Evolutionary conservation across 1,139 yeast genomes (phyloP).

Genomic region (Kodamaea arcana): DNA sequence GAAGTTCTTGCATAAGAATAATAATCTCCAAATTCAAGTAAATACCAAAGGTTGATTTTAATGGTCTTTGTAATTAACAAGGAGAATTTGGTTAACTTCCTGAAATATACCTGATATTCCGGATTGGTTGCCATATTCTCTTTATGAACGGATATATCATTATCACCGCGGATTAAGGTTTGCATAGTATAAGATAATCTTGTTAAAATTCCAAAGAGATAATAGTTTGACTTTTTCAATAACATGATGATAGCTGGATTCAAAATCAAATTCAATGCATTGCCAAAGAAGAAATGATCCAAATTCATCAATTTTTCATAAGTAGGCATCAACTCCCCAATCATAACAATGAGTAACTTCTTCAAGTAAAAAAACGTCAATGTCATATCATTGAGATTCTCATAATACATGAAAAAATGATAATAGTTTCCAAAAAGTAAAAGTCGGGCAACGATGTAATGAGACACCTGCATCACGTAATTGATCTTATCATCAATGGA

Average conservation of each 20-base stretch:
- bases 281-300: conserved; percentile 12
- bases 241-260: conserved; percentile 13
- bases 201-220: conserved; percentile 12
- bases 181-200: conserved; percentile 13
- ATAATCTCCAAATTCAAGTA: conserved; percentile 14
- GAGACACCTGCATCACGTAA: conserved; percentile 5
- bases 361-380: conserved; percentile 15
- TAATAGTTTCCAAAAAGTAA: conserved; percentile 13
- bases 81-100: conserved; percentile 12
- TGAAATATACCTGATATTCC: conserved; percentile 10
- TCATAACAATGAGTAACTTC: conserved; percentile 12
- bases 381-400: conserved; percentile 8
- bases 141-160: conserved; percentile 11
- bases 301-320: conserved; percentile 11
- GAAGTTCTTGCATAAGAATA: conserved; percentile 16
- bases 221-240: conserved; percentile 13
- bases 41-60: conserved; percentile 12
- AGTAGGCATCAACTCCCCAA: conserved; percentile 14
- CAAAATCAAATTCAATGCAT: conserved; percentile 10
- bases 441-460: conserved; percentile 10
- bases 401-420: conserved; percentile 15
- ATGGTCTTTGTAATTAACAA: conserved; percentile 13
- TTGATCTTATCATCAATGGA: conserved; percentile 1
- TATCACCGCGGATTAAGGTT: conserved; percentile 10
- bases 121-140: conserved; percentile 9